Percentiles rank a stretch among this genome's conserved stretches.
Conservation (phyloP, 768 basidiomycete genomes). For the Pleurotus cornucopiae region DNA sequence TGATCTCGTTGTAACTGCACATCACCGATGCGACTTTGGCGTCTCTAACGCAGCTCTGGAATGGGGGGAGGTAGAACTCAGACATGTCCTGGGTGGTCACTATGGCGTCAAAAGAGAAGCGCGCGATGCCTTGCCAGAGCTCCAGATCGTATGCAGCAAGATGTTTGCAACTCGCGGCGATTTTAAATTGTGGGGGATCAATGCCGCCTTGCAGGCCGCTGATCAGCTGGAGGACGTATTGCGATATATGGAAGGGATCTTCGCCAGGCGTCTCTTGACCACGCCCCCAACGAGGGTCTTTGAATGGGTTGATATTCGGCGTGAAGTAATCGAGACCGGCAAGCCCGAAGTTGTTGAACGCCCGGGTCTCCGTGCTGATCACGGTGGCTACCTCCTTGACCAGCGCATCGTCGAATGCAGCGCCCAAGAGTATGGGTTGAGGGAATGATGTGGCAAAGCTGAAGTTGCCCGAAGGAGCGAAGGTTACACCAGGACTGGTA, state of each 20-base stretch:
- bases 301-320: conserved; percentile 56
- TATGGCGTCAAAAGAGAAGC: conserved; percentile 49
- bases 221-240: conserved; percentile 52
- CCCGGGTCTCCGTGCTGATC: conserved; percentile 54
- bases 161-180: conserved; percentile 58
- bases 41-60: conserved; percentile 58
- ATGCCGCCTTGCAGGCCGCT: conserved; percentile 55
- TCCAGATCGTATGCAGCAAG: conserved; percentile 58
- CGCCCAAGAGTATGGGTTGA: conserved; percentile 49
- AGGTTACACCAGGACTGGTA: conserved; percentile 45
- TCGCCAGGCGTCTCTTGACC: conserved; percentile 63
- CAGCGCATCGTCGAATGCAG: conserved; percentile 51
- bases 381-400: conserved; percentile 44
- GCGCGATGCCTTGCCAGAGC: conserved; percentile 46
- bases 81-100: conserved; percentile 51
- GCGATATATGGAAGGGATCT: conserved; percentile 48
- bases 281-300: conserved; percentile 60
- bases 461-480: conserved; percentile 45
- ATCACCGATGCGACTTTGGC: conserved; percentile 57
- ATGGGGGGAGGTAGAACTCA: conserved; percentile 52
- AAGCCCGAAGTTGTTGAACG: conserved; percentile 50
- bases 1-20: conserved; percentile 63
- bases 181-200: conserved; percentile 48
- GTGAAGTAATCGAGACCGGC: conserved; percentile 56
- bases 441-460: conserved; percentile 59